These are phyloP conservation scores for Cercospora berteroae DNA, from an alignment of 2,329 filamentous ascomycete species.

Conservation along the genomic window DNA sequence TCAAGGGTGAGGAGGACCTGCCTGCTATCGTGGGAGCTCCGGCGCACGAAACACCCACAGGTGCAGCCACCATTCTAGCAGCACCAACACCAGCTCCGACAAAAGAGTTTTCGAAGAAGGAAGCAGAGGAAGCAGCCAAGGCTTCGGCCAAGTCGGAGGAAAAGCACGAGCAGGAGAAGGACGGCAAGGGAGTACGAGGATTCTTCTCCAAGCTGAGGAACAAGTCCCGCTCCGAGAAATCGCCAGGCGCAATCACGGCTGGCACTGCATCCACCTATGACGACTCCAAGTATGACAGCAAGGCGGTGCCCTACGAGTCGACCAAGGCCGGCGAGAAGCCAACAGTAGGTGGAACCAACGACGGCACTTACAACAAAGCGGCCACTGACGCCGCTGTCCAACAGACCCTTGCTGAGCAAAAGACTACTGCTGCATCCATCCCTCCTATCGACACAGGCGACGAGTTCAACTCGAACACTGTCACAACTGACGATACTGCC, in stretches of 20 bases:
- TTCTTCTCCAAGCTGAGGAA: slow-evolving; percentile 33
- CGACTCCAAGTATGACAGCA: slow-evolving; percentile 9
- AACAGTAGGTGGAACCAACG: slow-evolving; percentile 10
- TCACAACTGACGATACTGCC: slow-evolving; percentile 22
- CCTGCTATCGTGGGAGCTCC: slow-evolving; percentile 6
- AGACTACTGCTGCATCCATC: slow-evolving; percentile 2
- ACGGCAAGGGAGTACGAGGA: slow-evolving; percentile 31
- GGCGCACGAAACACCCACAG: not conserved
- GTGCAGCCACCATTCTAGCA: not conserved
- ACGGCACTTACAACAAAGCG: slow-evolving; percentile 11
- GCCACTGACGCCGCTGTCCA: slow-evolving; percentile 12
- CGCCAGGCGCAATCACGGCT: slow-evolving; percentile 14
- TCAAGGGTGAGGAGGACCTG: not conserved
- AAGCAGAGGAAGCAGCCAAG: slow-evolving; percentile 5
- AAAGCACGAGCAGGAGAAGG: slow-evolving; percentile 7
- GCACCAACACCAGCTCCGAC: slow-evolving; percentile 6
- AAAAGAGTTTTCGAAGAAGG: slow-evolving; percentile 10
- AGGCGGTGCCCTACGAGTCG: slow-evolving; percentile 18
- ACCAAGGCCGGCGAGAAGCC: slow-evolving; percentile 20
- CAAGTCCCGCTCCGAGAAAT: slow-evolving; percentile 25
- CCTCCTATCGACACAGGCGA: slow-evolving; percentile 20
- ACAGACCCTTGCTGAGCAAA: not conserved
- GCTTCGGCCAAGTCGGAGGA: slow-evolving; percentile 5
- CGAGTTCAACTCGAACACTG: slow-evolving; percentile 10
- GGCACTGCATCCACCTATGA: slow-evolving; percentile 7